These are phyloP conservation scores for Pancytospora epiphaga DNA, from an alignment of 371 early-diverging fungal species.

Conservation along the genomic window DNA sequence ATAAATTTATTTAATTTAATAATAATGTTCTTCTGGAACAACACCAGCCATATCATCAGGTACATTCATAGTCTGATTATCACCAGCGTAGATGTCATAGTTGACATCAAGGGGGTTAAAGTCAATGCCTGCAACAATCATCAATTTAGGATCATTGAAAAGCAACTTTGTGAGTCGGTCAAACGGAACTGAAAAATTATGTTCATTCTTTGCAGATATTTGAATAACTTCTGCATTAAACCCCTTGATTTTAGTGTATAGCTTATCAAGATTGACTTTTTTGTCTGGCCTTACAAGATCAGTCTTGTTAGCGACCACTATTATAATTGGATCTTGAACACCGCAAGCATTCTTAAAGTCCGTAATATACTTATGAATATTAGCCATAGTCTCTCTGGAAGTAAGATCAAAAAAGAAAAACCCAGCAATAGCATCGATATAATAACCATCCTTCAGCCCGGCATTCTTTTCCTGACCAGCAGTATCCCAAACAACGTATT, in stretches of 20 bases:
- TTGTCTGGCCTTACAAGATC: slow-evolving; percentile 93
- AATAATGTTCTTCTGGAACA: slow-evolving; percentile 1
- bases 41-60: background rate
- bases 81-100: slow-evolving; percentile 20
- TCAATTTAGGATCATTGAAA: slow-evolving; percentile 77
- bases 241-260: slow-evolving; percentile 65
- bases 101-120: slow-evolving; percentile 84
- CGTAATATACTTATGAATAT: slow-evolving; percentile 98
- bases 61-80: background rate
- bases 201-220: slow-evolving; percentile 94
- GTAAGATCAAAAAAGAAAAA: slow-evolving; percentile 99
- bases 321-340: slow-evolving; percentile 73
- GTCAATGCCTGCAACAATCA: slow-evolving; percentile 90
- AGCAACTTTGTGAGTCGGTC: slow-evolving; percentile 93
- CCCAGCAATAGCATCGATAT: slow-evolving; percentile 95
- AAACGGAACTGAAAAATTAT: slow-evolving; percentile 99
- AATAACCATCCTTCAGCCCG: slow-evolving; percentile 98
- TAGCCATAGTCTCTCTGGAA: slow-evolving; percentile 96
- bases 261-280: slow-evolving; percentile 95
- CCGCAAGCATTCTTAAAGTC: slow-evolving; percentile 80
- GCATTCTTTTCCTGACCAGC: slow-evolving; percentile 99
- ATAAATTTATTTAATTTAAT: too few relatives aligned
- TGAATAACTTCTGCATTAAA: slow-evolving; percentile 95
- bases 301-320: slow-evolving; percentile 99
- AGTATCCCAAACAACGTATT: slow-evolving; percentile 83